Conservation (phyloP, 2,329 filamentous ascomycete genomes). For the Hypocrella siamensis region DNA sequence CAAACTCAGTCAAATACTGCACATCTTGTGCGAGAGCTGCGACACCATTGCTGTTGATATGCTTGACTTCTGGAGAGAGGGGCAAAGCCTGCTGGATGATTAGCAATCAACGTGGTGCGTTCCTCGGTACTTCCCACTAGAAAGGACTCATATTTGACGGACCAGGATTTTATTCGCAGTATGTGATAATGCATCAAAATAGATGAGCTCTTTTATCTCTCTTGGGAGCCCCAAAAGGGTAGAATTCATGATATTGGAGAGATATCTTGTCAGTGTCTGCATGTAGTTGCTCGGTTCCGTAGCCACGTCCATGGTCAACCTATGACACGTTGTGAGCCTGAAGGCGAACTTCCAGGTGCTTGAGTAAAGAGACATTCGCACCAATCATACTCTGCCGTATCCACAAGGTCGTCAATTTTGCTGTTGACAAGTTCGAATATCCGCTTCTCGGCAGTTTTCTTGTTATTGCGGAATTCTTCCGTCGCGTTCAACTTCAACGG, state of each 20-base stretch:
- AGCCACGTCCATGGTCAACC: constrained; percentile 40
- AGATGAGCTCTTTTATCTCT: constrained; percentile 94
- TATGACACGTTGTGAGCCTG: constrained; percentile 10
- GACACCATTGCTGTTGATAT: constrained; percentile 79
- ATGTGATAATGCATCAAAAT: constrained; percentile 89
- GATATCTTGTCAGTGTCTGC: constrained; percentile 81
- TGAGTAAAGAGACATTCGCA: constrained; percentile 10
- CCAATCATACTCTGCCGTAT: constrained; percentile 97
- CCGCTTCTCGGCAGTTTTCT: constrained; percentile 91
- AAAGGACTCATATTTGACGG: too few relatives aligned
- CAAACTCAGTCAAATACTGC: constrained; percentile 69
- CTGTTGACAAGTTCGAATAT: constrained; percentile 98
- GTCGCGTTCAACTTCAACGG: constrained; percentile 71
- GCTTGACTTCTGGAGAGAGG: constrained; percentile 61
- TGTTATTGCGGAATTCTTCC: constrained; percentile 71
- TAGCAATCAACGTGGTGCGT: too few relatives aligned
- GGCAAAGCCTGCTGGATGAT: constrained; percentile 46
- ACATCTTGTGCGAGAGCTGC: constrained; percentile 70
- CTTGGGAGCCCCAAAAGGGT: constrained; percentile 85
- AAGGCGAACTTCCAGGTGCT: too few relatives aligned
- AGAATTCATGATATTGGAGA: constrained; percentile 92
- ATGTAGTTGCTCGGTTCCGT: constrained; percentile 82
- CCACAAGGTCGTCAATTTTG: constrained; percentile 94
- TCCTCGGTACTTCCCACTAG: too few relatives aligned
- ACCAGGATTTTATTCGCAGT: constrained; percentile 75